Evolutionary conservation across 129 eudicot genomes (phyloP), one percentile per base, ranked within the genome.

Genomic region (Smallanthus sonchifolius): DNA sequence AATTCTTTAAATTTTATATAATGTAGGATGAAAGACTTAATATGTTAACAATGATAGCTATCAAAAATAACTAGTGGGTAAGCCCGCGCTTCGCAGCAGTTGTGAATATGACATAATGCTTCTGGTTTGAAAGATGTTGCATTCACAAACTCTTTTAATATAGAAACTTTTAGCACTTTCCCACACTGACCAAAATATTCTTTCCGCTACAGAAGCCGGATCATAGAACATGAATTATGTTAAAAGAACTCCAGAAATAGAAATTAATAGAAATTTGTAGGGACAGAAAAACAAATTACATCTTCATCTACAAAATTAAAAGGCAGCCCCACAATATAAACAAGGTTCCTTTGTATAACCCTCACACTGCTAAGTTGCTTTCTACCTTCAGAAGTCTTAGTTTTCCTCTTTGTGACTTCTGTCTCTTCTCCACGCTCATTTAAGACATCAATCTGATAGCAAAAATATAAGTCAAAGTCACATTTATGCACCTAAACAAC

Each of bases 141-240:
- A n/a, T n/a, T n/a, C n/a, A n/a, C n/a, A n/a, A n/a, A n/a, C n/a
- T n/a, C n/a, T n/a, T n/a, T n/a, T n/a, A n/a, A 95, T 56, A 95
- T 88, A 55, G 99, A 95, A 71, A 95, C 99, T 88, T 95, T 95
- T 67, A 85, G 76, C 64, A 91, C 99, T 87, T 89, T 95, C 59
- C 99, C 97, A 84, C 91, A 95, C 80, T 89, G 99, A 72, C 87
- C 90, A 86, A 95, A 95, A 83, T 95, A 91, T 28, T 95, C 99
- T 73, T 82, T 86, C 67, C 89, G 86, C 86, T 88, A 95, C 55
- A 95, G 77, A 85, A 95, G 87, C 99, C 91, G 96, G 74, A 6
- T 30, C 42, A 61, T 36, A 79, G 49, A 70, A 65, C 19, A 48
- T 36, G 39, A 54, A 76, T 32, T 10, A 40, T 16, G 24, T 74